Evolutionary conservation across 2,329 filamentous ascomycete species (phyloP).

Genomic region (Diatrype stigma): DNA sequence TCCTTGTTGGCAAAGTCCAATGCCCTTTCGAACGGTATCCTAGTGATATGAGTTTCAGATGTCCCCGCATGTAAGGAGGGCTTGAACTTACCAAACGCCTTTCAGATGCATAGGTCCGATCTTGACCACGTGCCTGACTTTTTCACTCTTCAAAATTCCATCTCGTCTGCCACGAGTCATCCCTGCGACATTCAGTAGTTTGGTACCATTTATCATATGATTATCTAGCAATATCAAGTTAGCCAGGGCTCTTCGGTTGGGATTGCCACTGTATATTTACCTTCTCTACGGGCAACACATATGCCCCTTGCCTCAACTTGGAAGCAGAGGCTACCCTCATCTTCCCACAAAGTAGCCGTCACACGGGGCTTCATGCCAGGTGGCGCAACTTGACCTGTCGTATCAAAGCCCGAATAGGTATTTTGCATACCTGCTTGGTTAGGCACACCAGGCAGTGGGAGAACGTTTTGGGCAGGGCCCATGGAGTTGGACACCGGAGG

Average conservation of each 20-base stretch:
- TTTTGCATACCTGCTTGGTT: conserved; percentile 49
- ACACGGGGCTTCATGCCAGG: conserved; percentile 95
- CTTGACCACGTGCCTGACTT: conserved; percentile 93
- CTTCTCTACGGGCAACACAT: conserved; percentile 90
- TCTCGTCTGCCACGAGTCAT: conserved; percentile 96
- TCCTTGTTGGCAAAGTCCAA: conserved; percentile 99
- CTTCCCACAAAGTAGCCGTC: conserved; percentile 95
- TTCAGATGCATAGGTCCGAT: conserved; percentile 99
- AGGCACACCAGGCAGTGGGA: conserved; percentile 62
- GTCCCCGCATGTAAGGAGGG: background rate
- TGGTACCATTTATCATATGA: conserved; percentile 99
- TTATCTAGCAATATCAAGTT: conserved; percentile 30
- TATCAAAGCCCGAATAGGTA: conserved; percentile 64
- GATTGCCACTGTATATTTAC: conserved; percentile 38
- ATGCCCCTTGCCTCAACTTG: conserved; percentile 96
- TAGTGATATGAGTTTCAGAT: conserved; percentile 30
- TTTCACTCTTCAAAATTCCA: conserved; percentile 96
- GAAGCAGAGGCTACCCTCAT: conserved; percentile 95
- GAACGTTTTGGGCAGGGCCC: conserved; percentile 56
- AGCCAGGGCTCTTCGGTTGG: background rate
- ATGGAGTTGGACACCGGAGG: conserved; percentile 69
- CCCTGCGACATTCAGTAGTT: conserved; percentile 91
- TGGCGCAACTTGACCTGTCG: conserved; percentile 87
- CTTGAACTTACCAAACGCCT: conserved; percentile 72
- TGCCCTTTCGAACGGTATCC: conserved; percentile 98